Conservation (phyloP, 352 stramenopile genomes). For the Globisporangium iwayamae region DNA sequence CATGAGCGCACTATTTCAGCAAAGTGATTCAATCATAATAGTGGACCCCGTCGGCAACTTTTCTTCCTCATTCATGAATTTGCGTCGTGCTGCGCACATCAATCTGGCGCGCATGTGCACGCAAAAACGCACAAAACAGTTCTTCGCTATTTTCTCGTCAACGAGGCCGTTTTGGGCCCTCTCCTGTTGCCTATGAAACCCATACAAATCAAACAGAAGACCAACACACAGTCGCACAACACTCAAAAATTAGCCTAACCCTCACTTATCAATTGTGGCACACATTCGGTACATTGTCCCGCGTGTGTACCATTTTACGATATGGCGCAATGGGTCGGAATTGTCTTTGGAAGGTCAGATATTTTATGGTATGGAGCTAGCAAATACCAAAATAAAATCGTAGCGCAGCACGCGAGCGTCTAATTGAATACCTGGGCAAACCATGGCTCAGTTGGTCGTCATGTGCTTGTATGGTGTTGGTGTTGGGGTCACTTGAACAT, state of each 20-base stretch:
- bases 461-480: too few relatives aligned
- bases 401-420: too few relatives aligned
- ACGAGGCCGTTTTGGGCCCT: conserved; percentile 2
- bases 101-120: neutral
- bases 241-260: too few relatives aligned
- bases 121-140: conserved; percentile 5
- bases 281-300: too few relatives aligned
- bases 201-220: neutral
- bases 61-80: conserved; percentile 1
- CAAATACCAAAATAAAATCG: too few relatives aligned
- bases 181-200: neutral
- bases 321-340: too few relatives aligned
- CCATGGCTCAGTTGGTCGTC: too few relatives aligned
- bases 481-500: neutral
- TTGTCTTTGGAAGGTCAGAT: too few relatives aligned
- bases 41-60: neutral
- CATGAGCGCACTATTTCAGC: neutral
- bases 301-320: too few relatives aligned
- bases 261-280: too few relatives aligned
- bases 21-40: neutral
- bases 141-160: conserved; percentile 2
- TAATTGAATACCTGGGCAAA: too few relatives aligned
- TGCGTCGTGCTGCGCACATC: neutral
- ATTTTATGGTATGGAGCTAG: too few relatives aligned
- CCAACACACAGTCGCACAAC: neutral